These are phyloP conservation scores for Eutypella sp. DNA, from an alignment of 2,329 filamentous ascomycete species.

Conservation along the genomic window DNA sequence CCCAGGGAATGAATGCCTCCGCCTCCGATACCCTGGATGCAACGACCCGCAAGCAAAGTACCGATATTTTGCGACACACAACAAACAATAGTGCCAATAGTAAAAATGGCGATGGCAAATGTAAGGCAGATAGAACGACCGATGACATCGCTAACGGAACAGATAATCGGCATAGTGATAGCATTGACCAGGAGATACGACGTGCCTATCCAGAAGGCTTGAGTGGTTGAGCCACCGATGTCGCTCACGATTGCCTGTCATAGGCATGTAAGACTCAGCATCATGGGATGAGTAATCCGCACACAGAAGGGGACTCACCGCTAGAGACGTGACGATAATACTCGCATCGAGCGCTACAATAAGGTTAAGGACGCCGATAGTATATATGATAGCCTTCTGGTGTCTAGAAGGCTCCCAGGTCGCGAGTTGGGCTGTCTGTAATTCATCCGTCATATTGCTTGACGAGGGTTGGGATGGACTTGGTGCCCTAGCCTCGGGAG, in stretches of 20 bases:
- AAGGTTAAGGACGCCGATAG: slow-evolving; percentile 16
- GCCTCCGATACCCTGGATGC: slow-evolving; percentile 36
- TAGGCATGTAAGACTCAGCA: background rate
- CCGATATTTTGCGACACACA: slow-evolving; percentile 27
- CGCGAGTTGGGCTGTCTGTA: too few relatives aligned
- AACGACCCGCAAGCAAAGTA: slow-evolving; percentile 32
- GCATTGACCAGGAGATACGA: slow-evolving; percentile 26
- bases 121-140: slow-evolving; percentile 30
- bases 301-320: slow-evolving; percentile 5
- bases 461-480: too few relatives aligned
- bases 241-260: slow-evolving; percentile 15
- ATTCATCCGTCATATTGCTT: too few relatives aligned
- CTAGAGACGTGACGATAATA: slow-evolving; percentile 17
- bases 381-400: slow-evolving; percentile 21
- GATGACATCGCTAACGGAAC: slow-evolving; percentile 30
- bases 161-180: slow-evolving; percentile 24
- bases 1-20: slow-evolving; percentile 37
- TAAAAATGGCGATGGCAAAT: slow-evolving; percentile 35
- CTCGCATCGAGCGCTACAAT: slow-evolving; percentile 20
- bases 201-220: slow-evolving; percentile 26
- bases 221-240: slow-evolving; percentile 15
- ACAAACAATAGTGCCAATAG: slow-evolving; percentile 36
- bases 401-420: slow-evolving; percentile 17
- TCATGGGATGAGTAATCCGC: background rate
- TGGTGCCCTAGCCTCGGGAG: too few relatives aligned